A percentile compares a stretch with the other conserved stretches of the same genome.
These are phyloP conservation scores for Aspergillus fumigatiaffinis DNA, from an alignment of 2,329 filamentous ascomycete genomes.

Conservation along the genomic window DNA sequence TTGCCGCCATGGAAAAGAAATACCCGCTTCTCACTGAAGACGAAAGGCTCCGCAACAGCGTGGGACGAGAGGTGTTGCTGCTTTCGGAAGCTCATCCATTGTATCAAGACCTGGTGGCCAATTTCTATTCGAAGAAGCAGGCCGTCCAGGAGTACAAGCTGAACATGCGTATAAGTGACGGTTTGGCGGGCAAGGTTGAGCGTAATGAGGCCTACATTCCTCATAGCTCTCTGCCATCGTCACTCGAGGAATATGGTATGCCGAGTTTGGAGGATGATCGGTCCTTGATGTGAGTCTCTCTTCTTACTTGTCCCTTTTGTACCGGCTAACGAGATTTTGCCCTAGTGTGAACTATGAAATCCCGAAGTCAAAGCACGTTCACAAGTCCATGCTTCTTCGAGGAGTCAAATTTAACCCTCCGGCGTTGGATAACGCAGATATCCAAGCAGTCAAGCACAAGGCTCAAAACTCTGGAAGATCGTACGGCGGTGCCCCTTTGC, in stretches of 20 bases:
- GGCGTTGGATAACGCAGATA: conserved; percentile 70
- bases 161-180: conserved; percentile 69
- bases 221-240: conserved; percentile 74
- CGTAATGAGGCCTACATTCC: conserved; percentile 83
- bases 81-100: conserved; percentile 80
- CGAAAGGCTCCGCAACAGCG: conserved; percentile 72
- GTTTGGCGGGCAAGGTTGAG: conserved; percentile 73
- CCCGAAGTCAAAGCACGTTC: conserved; percentile 65
- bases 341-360: conserved; percentile 79
- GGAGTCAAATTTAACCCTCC: conserved; percentile 71
- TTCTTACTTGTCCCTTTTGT: conserved; percentile 1
- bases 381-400: conserved; percentile 92
- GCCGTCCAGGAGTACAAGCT: conserved; percentile 64
- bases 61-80: conserved; percentile 76
- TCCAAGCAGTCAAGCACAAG: conserved; percentile 67
- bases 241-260: conserved; percentile 67
- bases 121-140: conserved; percentile 91
- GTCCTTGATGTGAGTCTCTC: conserved; percentile 67
- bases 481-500: conserved; percentile 64
- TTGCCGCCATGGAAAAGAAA: conserved; percentile 76
- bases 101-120: conserved; percentile 77
- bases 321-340: conserved; percentile 15
- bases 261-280: conserved; percentile 79
- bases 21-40: conserved; percentile 75
- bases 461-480: conserved; percentile 63